These are phyloP conservation scores for Zymoseptoria tritici DNA, from an alignment of 2,329 filamentous ascomycete genomes.

Conservation along the genomic window DNA sequence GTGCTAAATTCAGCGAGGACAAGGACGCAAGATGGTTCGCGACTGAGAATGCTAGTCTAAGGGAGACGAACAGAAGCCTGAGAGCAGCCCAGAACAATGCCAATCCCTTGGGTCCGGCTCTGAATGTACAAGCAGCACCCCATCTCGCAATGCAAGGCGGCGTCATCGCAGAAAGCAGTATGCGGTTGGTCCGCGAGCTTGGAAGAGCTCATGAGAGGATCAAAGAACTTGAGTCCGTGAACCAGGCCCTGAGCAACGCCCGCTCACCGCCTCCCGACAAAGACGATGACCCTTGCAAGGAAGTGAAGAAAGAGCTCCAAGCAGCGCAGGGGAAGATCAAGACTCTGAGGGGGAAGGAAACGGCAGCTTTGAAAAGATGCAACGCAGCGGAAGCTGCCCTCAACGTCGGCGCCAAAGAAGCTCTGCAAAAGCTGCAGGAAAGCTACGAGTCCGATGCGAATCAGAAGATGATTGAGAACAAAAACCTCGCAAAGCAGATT, in stretches of 20 bases:
- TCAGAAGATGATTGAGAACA: too few relatives aligned
- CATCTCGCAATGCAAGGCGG: neutral
- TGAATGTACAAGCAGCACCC: neutral
- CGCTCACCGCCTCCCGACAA: neutral
- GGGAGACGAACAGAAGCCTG: neutral
- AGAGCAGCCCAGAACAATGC: neutral
- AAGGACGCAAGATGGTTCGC: neutral
- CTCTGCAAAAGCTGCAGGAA: too few relatives aligned
- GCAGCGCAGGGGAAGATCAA: too few relatives aligned
- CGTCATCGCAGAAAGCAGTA: neutral
- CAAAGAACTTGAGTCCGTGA: neutral
- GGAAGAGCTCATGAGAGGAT: neutral
- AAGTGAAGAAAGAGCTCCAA: too few relatives aligned
- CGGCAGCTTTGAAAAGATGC: too few relatives aligned
- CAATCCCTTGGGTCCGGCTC: neutral
- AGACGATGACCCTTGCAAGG: neutral
- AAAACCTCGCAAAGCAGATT: too few relatives aligned
- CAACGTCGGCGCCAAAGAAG: too few relatives aligned
- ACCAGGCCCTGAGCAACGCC: neutral
- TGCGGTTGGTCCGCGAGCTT: neutral
- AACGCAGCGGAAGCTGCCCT: too few relatives aligned
- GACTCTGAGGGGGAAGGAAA: too few relatives aligned
- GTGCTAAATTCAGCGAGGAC: neutral
- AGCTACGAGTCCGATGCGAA: too few relatives aligned
- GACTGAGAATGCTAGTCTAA: neutral